Evolutionary conservation across 805 yeast species (phyloP).

Genomic region (Debaryomyces castellii): DNA sequence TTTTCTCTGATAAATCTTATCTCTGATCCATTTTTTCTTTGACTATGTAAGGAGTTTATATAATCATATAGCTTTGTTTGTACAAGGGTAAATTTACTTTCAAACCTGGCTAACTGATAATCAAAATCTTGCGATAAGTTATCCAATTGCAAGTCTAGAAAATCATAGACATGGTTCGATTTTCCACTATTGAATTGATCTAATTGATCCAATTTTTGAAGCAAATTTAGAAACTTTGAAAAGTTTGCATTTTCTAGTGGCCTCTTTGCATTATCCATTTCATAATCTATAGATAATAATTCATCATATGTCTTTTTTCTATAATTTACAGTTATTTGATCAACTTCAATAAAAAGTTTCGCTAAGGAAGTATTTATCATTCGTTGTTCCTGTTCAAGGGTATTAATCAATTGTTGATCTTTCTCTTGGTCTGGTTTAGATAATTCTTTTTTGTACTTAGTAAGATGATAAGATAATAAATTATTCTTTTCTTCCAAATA

Average conservation of each 20-base stretch:
- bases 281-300: constrained; percentile 38
- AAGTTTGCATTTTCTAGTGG: constrained; percentile 11
- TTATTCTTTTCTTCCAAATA: constrained; percentile 26
- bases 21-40: constrained; percentile 34
- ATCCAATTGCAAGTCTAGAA: constrained; percentile 31
- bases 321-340: constrained; percentile 32
- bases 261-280: constrained; percentile 16
- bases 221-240: constrained; percentile 36
- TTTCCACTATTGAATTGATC: constrained; percentile 15
- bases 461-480: constrained; percentile 10
- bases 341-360: constrained; percentile 32
- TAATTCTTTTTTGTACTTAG: constrained; percentile 9
- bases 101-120: constrained; percentile 36
- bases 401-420: constrained; percentile 10
- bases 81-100: constrained; percentile 33
- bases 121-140: constrained; percentile 31
- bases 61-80: constrained; percentile 38
- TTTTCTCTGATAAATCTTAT: constrained; percentile 39
- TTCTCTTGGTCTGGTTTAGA: constrained; percentile 11
- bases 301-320: constrained; percentile 35
- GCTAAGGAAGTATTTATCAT: constrained; percentile 27
- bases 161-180: constrained; percentile 33
- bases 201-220: constrained; percentile 39
- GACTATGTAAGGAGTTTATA: constrained; percentile 28
- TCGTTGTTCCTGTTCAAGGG: constrained; percentile 22